These are phyloP conservation scores for Jackrogersella multiformis DNA, from an alignment of 495 filamentous ascomycete genomes.

Conservation along the genomic window DNA sequence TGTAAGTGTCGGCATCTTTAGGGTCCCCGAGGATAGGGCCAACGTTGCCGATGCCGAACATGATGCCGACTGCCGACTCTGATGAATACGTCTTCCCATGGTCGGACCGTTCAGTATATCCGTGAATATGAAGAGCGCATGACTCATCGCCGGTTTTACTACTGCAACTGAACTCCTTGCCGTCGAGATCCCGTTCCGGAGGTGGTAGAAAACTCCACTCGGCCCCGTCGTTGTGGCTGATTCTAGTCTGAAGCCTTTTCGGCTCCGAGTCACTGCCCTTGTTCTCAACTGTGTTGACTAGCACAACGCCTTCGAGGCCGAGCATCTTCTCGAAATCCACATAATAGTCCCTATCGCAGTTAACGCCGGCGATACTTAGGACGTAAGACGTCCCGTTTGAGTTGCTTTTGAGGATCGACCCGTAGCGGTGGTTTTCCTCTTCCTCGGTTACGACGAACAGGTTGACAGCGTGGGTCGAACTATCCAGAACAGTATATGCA, in stretches of 20 bases:
- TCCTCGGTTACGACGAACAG: slow-evolving; percentile 83
- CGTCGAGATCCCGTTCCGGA: slow-evolving; percentile 72
- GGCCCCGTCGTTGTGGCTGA: slow-evolving; percentile 95
- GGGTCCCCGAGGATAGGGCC: slow-evolving; percentile 69
- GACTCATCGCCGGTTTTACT: slow-evolving; percentile 62
- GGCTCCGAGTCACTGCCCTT: slow-evolving; percentile 65
- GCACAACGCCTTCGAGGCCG: slow-evolving; percentile 85
- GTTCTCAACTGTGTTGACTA: slow-evolving; percentile 88
- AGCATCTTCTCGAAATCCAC: slow-evolving; percentile 97
- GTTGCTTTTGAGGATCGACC: slow-evolving; percentile 95
- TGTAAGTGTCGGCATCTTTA: slow-evolving; percentile 83
- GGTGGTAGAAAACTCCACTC: slow-evolving; percentile 81
- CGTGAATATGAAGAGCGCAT: slow-evolving; percentile 91
- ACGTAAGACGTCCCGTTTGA: slow-evolving; percentile 97
- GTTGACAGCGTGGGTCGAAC: slow-evolving; percentile 91
- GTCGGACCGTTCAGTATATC: slow-evolving; percentile 89
- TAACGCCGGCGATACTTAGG: slow-evolving; percentile 77
- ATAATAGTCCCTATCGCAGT: slow-evolving; percentile 75
- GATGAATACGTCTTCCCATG: slow-evolving; percentile 85
- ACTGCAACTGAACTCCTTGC: slow-evolving; percentile 74
- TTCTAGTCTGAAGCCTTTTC: slow-evolving; percentile 87
- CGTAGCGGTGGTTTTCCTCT: slow-evolving; percentile 69
- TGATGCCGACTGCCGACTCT: slow-evolving; percentile 85
- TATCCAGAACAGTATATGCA: slow-evolving; percentile 92
- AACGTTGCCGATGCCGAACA: slow-evolving; percentile 92